A percentile compares a stretch with the other conserved stretches of the same genome.
These are phyloP conservation scores for Phytopythium boreale DNA, from an alignment of 352 stramenopile species.

Conservation along the genomic window DNA sequence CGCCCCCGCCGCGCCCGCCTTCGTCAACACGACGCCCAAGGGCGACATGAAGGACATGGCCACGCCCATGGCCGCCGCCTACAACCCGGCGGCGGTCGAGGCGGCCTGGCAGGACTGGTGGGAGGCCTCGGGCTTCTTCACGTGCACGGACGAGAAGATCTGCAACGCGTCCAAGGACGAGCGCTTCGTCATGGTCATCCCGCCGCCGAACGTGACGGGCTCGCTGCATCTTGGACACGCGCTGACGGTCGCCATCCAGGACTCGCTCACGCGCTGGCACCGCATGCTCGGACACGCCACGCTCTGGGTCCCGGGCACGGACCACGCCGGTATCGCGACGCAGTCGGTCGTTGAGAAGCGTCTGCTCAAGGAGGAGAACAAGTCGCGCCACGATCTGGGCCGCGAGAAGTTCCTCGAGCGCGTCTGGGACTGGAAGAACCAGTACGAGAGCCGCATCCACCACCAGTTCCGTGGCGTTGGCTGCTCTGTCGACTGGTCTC, in stretches of 20 bases:
- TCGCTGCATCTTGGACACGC: slow-evolving; percentile 98
- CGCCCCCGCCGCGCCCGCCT: slow-evolving; percentile 33
- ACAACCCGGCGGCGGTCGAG: slow-evolving; percentile 97
- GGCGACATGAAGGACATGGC: slow-evolving; percentile 94
- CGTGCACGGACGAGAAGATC: slow-evolving; percentile 87
- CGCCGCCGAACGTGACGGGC: slow-evolving; percentile 82
- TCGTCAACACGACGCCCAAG: slow-evolving; percentile 93
- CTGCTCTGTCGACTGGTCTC: slow-evolving; percentile 96
- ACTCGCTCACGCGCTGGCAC: slow-evolving; percentile 97
- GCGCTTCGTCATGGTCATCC: slow-evolving; percentile 97
- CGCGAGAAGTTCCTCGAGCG: slow-evolving; percentile 93
- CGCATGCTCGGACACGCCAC: slow-evolving; percentile 97
- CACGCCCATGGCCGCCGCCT: slow-evolving; percentile 90
- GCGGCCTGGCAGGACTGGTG: slow-evolving; percentile 99
- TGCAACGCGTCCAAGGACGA: slow-evolving; percentile 74
- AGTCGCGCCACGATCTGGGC: slow-evolving; percentile 86
- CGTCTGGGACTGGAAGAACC: slow-evolving; percentile 97
- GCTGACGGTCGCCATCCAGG: slow-evolving; percentile 97
- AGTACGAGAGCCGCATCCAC: slow-evolving; percentile 85
- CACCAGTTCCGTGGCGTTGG: slow-evolving; percentile 91
- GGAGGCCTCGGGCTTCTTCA: slow-evolving; percentile 96
- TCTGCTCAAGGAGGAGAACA: slow-evolving; percentile 79
- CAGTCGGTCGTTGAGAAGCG: slow-evolving; percentile 92
- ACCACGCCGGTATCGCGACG: slow-evolving; percentile 99
- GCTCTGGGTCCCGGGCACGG: slow-evolving; percentile 96